A percentile compares a stretch with the other conserved stretches of the same genome.
Conservation (phyloP, 129 eudicot species). For the Tagetes erecta region DNA sequence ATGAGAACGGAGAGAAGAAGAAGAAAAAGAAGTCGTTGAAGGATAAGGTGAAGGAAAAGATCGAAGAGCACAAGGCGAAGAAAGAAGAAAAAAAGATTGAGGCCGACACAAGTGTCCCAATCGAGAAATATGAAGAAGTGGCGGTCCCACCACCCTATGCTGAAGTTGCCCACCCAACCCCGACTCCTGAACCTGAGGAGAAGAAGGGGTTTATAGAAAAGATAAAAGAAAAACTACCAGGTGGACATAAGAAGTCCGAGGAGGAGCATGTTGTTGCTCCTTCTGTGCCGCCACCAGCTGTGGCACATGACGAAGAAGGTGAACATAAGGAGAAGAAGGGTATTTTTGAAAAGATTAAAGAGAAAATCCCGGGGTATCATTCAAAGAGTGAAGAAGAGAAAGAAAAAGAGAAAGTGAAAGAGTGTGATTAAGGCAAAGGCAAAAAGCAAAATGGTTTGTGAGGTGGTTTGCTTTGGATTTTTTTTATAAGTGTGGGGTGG, state of each 20-base stretch:
- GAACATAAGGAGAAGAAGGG: constrained; percentile 80
- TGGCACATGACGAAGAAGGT: constrained; percentile 30
- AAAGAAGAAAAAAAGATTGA: constrained; percentile 36
- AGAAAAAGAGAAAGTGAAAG: constrained; percentile 52
- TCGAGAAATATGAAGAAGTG: constrained; percentile 43
- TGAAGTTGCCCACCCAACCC: constrained; percentile 7
- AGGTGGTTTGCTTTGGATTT: constrained; percentile 33
- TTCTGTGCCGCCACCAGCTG: constrained; percentile 31
- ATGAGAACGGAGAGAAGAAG: constrained; percentile 60
- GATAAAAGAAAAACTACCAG: constrained; percentile 86
- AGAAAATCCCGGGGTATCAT: constrained; percentile 85
- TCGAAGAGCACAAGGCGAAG: constrained; percentile 34
- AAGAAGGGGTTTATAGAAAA: constrained; percentile 79
- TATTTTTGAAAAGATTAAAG: constrained; percentile 81
- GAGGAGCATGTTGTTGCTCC: constrained; percentile 43
- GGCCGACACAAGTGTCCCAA: constrained; percentile 50
- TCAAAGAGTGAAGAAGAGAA: constrained; percentile 64
- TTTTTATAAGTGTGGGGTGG: constrained; percentile 25
- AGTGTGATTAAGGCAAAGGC: constrained; percentile 29
- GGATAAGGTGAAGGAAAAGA: constrained; percentile 60
- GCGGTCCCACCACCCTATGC: constrained; percentile 13
- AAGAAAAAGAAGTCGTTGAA: constrained; percentile 75
- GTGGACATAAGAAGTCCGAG: constrained; percentile 47
- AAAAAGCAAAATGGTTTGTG: constrained; percentile 27
- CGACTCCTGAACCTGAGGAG: constrained; percentile 43